Conservation (phyloP, 2,329 filamentous ascomycete genomes). For the Ploettnerulaceae sp. region DNA sequence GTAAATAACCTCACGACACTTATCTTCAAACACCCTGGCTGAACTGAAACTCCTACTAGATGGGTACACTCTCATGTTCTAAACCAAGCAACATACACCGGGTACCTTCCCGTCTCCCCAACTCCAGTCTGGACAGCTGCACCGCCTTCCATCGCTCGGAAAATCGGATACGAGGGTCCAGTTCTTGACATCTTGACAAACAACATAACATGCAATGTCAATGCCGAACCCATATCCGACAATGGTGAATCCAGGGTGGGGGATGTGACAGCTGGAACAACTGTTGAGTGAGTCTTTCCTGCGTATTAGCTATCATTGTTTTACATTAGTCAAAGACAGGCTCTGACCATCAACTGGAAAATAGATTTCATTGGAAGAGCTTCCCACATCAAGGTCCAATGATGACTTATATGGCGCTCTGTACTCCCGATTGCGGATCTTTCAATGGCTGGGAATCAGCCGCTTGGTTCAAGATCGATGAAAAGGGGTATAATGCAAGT, state of each 20-base stretch:
- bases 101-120: slow-evolving; percentile 8
- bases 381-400: slow-evolving; percentile 12
- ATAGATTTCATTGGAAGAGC: slow-evolving; percentile 5
- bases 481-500: slow-evolving; percentile 4
- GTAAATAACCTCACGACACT: neutral
- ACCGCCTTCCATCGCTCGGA: slow-evolving; percentile 10
- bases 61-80: neutral
- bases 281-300: neutral
- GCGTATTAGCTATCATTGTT: neutral
- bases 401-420: slow-evolving; percentile 14
- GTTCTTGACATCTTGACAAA: slow-evolving; percentile 1
- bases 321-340: neutral
- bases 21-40: neutral
- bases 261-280: slow-evolving; percentile 3
- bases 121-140: slow-evolving; percentile 10
- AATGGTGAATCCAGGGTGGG: slow-evolving; percentile 9
- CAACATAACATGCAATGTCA: slow-evolving; percentile 10
- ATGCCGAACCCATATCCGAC: slow-evolving; percentile 11
- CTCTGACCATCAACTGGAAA: neutral
- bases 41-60: neutral
- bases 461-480: slow-evolving; percentile 15
- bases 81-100: slow-evolving; percentile 13
- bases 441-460: slow-evolving; percentile 8
- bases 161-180: slow-evolving; percentile 10
- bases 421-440: slow-evolving; percentile 10